phyloP scores from a whole-genome alignment of 1,139 yeast species.

The Kodamaea ohmeri region DNA sequence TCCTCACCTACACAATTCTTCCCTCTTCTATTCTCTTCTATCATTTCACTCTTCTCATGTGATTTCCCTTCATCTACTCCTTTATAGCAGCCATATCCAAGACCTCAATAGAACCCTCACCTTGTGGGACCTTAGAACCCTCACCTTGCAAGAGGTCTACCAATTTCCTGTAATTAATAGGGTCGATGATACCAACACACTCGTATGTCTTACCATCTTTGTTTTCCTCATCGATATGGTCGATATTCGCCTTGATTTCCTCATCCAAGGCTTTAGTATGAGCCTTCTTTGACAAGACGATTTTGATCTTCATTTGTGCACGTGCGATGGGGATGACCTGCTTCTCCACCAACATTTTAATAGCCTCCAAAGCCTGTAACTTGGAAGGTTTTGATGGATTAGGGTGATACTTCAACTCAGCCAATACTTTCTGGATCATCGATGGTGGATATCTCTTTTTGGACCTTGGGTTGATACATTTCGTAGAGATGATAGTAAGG shows the following conservation, averaged over 20 bases:
- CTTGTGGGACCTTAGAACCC: slow-evolving; percentile 45
- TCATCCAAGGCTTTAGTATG: slow-evolving; percentile 46
- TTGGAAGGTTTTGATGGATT: slow-evolving; percentile 80
- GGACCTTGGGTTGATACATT: slow-evolving; percentile 86
- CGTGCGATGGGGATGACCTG: slow-evolving; percentile 91
- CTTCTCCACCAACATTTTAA: slow-evolving; percentile 66
- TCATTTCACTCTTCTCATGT: background rate
- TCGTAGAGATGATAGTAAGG: slow-evolving; percentile 78
- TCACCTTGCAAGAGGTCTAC: slow-evolving; percentile 60
- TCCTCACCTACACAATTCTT: too few species aligned
- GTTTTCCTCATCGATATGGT: slow-evolving; percentile 53
- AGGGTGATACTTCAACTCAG: slow-evolving; percentile 77
- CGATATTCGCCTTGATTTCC: slow-evolving; percentile 51
- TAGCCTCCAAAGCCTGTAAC: slow-evolving; percentile 88
- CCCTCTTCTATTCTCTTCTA: too few species aligned
- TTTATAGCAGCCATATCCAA: slow-evolving; percentile 85
- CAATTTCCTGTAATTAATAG: slow-evolving; percentile 73
- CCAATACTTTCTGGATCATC: slow-evolving; percentile 85
- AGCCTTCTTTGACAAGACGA: slow-evolving; percentile 51
- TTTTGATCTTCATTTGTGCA: slow-evolving; percentile 86
- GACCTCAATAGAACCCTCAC: slow-evolving; percentile 74
- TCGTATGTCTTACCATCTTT: slow-evolving; percentile 52
- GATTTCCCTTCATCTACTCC: slow-evolving; percentile 32
- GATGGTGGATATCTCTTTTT: slow-evolving; percentile 92
- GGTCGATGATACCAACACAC: slow-evolving; percentile 77